Evolutionary conservation across 2,329 filamentous ascomycete species (phyloP).

Genomic region (Trichoderma lentiforme): DNA sequence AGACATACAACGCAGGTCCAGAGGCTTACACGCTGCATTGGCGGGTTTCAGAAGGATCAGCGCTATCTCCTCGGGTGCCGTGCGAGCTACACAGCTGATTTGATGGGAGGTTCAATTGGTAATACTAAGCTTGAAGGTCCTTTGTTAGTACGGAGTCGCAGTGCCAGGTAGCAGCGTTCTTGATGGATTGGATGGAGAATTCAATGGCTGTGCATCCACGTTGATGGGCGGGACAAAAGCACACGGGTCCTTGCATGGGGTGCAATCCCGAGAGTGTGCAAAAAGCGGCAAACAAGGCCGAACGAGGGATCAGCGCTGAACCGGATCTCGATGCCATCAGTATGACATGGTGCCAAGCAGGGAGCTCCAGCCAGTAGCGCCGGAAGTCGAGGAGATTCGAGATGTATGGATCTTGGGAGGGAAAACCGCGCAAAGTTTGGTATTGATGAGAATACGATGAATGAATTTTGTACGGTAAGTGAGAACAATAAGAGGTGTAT

Average conservation of each 20-base stretch:
- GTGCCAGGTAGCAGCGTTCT: background rate
- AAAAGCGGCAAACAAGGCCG: background rate
- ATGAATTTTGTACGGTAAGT: background rate
- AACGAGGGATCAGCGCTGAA: background rate
- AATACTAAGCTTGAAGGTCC: background rate
- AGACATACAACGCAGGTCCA: background rate
- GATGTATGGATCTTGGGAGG: background rate
- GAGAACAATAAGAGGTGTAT: background rate
- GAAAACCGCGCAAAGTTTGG: background rate
- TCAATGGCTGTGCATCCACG: background rate
- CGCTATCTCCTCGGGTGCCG: background rate
- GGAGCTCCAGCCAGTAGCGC: background rate
- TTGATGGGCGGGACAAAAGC: conserved; percentile 9
- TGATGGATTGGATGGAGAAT: background rate
- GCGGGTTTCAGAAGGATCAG: background rate
- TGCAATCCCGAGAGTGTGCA: background rate
- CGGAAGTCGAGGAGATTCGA: background rate
- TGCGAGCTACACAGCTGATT: background rate
- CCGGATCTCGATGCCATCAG: conserved; percentile 1
- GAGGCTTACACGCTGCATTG: background rate
- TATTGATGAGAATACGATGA: background rate
- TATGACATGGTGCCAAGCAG: conserved; percentile 3
- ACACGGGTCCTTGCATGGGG: conserved; percentile 15
- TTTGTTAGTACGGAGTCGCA: background rate
- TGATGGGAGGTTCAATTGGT: background rate